These are phyloP conservation scores for Umbilicus rupestris DNA, from an alignment of 164 flowering plant genomes.

Conservation along the genomic window DNA sequence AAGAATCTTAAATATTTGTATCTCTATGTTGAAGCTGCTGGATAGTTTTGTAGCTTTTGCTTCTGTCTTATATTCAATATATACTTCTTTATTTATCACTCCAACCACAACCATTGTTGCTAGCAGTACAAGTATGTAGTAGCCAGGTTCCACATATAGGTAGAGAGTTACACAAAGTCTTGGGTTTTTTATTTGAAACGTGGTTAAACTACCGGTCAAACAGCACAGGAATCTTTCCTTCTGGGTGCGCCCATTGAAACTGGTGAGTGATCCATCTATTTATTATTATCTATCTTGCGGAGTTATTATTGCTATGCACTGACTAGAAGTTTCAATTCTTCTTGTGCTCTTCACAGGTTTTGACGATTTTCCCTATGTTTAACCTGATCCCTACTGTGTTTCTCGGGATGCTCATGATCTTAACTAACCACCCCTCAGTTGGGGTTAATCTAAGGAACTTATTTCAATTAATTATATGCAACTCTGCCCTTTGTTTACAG, in stretches of 20 bases:
- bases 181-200: not conserved
- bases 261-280: not conserved
- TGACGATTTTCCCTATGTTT: slow-evolving; percentile 3
- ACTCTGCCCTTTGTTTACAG: not conserved
- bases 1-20: not conserved
- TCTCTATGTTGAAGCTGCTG: not conserved
- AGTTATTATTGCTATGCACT: not conserved
- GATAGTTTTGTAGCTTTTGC: not conserved
- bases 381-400: not conserved
- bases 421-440: not conserved
- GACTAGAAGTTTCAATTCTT: slow-evolving; percentile 6
- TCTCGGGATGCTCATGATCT: slow-evolving; percentile 3
- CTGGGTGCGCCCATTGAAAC: slow-evolving; percentile 2
- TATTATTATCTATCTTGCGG: not conserved
- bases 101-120: not conserved
- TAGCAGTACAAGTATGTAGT: not conserved
- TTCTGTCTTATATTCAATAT: not conserved
- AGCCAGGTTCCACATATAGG: not conserved
- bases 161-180: not conserved
- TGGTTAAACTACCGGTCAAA: not conserved
- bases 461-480: not conserved
- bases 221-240: not conserved
- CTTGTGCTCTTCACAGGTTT: slow-evolving; percentile 5
- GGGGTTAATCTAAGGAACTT: not conserved
- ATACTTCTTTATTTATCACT: not conserved